Evolutionary conservation across 2,329 filamentous ascomycete genomes (phyloP).

Genomic region (Talaromyces sp.): DNA sequence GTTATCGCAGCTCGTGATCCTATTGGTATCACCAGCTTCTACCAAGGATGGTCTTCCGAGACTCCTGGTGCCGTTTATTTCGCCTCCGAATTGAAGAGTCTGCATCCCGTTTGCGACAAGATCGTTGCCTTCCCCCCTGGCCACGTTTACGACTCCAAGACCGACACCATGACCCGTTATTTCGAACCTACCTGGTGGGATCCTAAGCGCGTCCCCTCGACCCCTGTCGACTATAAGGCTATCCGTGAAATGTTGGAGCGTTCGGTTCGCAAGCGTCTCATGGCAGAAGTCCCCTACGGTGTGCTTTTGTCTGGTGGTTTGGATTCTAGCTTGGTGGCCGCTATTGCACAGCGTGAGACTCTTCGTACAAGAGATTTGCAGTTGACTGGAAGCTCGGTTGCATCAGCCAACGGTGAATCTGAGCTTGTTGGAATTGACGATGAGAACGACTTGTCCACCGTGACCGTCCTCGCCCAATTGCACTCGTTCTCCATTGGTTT

Average conservation of each 20-base stretch:
- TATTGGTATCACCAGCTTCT: slow-evolving; percentile 95
- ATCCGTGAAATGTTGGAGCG: slow-evolving; percentile 81
- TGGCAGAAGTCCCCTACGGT: slow-evolving; percentile 98
- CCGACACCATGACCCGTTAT: slow-evolving; percentile 78
- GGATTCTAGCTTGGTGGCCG: slow-evolving; percentile 90
- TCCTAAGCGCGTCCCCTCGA: slow-evolving; percentile 69
- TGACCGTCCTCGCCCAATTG: slow-evolving; percentile 88
- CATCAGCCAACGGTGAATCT: slow-evolving; percentile 41
- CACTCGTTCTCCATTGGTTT: slow-evolving; percentile 99
- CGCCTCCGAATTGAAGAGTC: slow-evolving; percentile 91
- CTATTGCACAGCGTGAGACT: slow-evolving; percentile 93
- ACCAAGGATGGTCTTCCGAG: slow-evolving; percentile 84
- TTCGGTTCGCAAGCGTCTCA: slow-evolving; percentile 90
- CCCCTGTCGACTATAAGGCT: slow-evolving; percentile 76
- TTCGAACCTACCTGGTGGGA: slow-evolving; percentile 94
- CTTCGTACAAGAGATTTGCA: slow-evolving; percentile 66
- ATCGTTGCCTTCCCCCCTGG: slow-evolving; percentile 92
- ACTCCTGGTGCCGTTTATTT: slow-evolving; percentile 88
- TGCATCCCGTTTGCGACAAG: slow-evolving; percentile 91
- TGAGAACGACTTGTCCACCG: slow-evolving; percentile 79
- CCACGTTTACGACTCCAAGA: slow-evolving; percentile 93
- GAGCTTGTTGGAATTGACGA: slow-evolving; percentile 92
- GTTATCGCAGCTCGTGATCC: slow-evolving; percentile 92
- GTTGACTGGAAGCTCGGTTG: slow-evolving; percentile 39
- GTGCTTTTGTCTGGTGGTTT: slow-evolving; percentile 92